Percentiles rank a stretch among this genome's conserved stretches.
These are phyloP conservation scores for Sugiyamaella marilandica DNA, from an alignment of 805 yeast genomes.

Conservation along the genomic window DNA sequence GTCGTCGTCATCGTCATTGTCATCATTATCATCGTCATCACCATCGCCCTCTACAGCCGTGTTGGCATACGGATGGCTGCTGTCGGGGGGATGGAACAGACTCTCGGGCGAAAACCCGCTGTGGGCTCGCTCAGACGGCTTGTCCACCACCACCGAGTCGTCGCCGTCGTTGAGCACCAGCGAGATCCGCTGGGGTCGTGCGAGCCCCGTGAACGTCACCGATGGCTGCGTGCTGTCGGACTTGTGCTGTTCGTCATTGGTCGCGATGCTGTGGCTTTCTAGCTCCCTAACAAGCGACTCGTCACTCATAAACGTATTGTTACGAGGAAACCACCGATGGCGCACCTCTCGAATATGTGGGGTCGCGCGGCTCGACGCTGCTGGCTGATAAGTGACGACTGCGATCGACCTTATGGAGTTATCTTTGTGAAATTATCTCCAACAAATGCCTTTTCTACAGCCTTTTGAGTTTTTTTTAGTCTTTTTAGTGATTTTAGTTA, in stretches of 20 bases:
- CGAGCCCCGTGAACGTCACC: neutral
- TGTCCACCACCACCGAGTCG: neutral
- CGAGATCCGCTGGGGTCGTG: constrained; percentile 1
- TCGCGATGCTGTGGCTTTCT: neutral
- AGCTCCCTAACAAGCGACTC: neutral
- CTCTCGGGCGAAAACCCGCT: constrained; percentile 7
- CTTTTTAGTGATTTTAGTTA: too few species aligned
- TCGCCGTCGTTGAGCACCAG: constrained; percentile 7
- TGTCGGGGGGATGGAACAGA: constrained; percentile 7
- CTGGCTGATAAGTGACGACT: too few species aligned
- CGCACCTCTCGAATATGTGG: too few species aligned
- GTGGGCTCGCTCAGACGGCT: neutral
- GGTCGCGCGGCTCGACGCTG: too few species aligned
- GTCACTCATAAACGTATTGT: neutral
- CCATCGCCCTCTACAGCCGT: neutral
- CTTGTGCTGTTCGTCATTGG: neutral
- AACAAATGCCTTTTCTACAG: too few species aligned
- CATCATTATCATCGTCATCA: neutral
- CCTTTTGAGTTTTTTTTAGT: too few species aligned
- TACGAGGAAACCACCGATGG: too few species aligned
- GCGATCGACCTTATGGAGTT: too few species aligned
- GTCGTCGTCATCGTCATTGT: neutral
- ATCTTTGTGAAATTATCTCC: too few species aligned
- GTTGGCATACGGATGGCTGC: neutral
- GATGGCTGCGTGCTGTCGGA: neutral